A percentile compares a stretch with the other conserved stretches of the same genome.
phyloP scores from a whole-genome alignment of 176 grass and related monocot species.

The Oryza punctata region DNA sequence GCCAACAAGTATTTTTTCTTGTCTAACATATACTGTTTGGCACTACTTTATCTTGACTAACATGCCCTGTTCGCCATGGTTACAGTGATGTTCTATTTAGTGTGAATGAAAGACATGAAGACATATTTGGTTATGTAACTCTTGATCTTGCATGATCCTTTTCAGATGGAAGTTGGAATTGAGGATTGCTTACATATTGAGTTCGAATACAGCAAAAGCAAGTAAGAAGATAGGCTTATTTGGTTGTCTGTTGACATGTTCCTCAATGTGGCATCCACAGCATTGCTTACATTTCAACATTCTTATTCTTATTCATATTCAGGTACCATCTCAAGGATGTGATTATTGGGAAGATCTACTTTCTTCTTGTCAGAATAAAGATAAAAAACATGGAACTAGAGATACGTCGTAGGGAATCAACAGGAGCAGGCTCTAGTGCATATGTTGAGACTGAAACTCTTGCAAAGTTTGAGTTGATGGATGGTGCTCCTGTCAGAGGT shows the following conservation, averaged over 20 bases:
- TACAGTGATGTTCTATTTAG: neutral
- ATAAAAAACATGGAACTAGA: conserved; percentile 95
- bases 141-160: conserved; percentile 1
- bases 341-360: conserved; percentile 95
- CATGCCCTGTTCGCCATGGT: neutral
- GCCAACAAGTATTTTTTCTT: neutral
- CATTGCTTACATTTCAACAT: neutral
- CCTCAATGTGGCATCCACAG: neutral
- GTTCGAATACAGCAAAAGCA: conserved; percentile 97
- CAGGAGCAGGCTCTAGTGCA: conserved; percentile 91
- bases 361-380: conserved; percentile 98
- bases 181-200: conserved; percentile 95
- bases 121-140: neutral
- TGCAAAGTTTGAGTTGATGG: conserved; percentile 99
- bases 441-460: conserved; percentile 99
- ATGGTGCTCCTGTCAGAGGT: conserved; percentile 99
- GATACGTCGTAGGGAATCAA: conserved; percentile 84
- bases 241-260: neutral
- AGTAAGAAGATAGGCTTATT: conserved; percentile 47
- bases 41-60: too few species aligned
- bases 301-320: conserved; percentile 15
- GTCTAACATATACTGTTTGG: neutral
- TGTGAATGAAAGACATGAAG: neutral
- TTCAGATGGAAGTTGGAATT: conserved; percentile 95
- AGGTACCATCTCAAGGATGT: conserved; percentile 97